A percentile compares a stretch with the other conserved stretches of the same genome.
Evolutionary conservation across 306 rosid genomes (phyloP).

Genomic region (Geum urbanum): DNA sequence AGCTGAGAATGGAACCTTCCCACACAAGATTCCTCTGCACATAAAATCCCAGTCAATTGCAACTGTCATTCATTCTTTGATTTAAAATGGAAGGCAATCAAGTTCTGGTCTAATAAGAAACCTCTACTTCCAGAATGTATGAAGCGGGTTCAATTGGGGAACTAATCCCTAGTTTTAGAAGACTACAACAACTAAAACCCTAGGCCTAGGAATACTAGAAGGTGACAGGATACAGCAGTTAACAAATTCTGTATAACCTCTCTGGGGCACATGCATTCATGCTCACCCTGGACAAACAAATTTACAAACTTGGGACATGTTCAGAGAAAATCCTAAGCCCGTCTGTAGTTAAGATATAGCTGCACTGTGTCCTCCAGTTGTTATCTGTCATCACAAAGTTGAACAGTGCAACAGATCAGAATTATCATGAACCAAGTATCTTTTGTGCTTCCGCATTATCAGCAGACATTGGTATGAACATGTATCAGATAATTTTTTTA

Average conservation of each 20-base stretch:
- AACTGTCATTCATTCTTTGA: conserved; percentile 13
- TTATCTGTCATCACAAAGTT: conserved; percentile 32
- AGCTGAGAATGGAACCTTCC: too few species aligned
- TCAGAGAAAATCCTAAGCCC: conserved; percentile 26
- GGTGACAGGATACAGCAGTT: conserved; percentile 42
- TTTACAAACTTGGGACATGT: conserved; percentile 49
- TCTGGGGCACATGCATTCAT: conserved; percentile 33
- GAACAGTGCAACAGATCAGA: conserved; percentile 17
- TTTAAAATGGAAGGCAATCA: conserved; percentile 6
- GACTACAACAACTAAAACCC: conserved; percentile 36
- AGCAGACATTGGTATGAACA: background rate
- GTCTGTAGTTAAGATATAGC: conserved; percentile 27
- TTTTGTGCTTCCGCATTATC: background rate
- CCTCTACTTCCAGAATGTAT: conserved; percentile 27
- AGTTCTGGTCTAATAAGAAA: background rate
- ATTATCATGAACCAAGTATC: background rate
- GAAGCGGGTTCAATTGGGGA: conserved; percentile 22
- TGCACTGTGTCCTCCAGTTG: conserved; percentile 35
- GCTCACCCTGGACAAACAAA: conserved; percentile 44
- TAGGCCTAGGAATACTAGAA: conserved; percentile 31
- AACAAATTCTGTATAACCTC: conserved; percentile 49
- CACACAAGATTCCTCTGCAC: too few species aligned
- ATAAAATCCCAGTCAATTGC: background rate
- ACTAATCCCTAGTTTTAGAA: conserved; percentile 15
- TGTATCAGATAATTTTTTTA: background rate